Base-by-base conservation (phyloP, 2,329 filamentous ascomycete species). In the Pseudogymnoascus sp. region DNA sequence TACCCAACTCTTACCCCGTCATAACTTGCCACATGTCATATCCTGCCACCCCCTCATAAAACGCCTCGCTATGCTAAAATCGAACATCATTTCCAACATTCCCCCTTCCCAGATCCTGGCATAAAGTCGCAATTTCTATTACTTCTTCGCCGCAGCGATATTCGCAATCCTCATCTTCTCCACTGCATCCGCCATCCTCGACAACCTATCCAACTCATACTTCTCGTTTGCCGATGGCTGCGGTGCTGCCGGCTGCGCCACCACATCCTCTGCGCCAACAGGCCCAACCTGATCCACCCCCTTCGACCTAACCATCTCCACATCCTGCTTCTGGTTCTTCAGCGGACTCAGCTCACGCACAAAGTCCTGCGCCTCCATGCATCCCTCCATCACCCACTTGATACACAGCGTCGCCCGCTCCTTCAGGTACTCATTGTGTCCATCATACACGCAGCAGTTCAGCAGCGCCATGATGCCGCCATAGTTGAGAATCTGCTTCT, bases 341-440 rank as follows among this genome's bases (percentile, higher is more conserved):
- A 62, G 52, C 39, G 72, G 72, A 5, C 72, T 71, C 35, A 72
- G 60, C 55, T 87, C 83, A 61, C 86, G 81, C 60, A 92, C 84
- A 68, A 89, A 88, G 33, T 84, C 80, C 65, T 88, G 87, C 13
- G 89, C 90, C 62, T 87, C 87, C 33, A 87, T 82, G 64, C 87
- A 90, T 10, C 87, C 88, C 67, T 90, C 87, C 75, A 90, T 83
- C 5, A 89, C 79, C 82, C 86, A 95, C 72, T 93, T 92, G n/a
- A 95, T 80, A 67, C 89, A 92, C 72, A 96, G 87, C 59, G 92
- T 90, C 2, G 91, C 90, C 66, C 92, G 89, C 74, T 97, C 93
- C 69, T 93, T 90, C 65, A 96, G 92, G 72, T 93, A 97, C 0
- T 92, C 91, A 71, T 97, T 97, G 75, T 96, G 86, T 68, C 93